Evolutionary conservation across 2,329 filamentous ascomycete species (phyloP).

Genomic region (Xylaria sp.): DNA sequence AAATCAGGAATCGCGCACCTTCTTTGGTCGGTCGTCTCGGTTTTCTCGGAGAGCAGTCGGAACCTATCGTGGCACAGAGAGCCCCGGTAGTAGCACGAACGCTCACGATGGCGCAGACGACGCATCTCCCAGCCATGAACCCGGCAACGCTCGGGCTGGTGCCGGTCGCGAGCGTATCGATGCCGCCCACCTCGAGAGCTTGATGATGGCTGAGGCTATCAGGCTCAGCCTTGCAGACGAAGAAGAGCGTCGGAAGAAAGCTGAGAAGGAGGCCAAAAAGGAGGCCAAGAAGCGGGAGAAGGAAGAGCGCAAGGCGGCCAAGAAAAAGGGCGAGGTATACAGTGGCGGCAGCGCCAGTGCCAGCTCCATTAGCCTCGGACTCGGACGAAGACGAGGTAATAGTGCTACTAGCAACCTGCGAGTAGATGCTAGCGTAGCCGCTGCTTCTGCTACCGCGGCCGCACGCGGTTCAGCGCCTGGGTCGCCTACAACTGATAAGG

Average conservation of each 20-base stretch:
- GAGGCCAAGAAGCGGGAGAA: conserved; percentile 88
- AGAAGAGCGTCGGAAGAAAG: conserved; percentile 88
- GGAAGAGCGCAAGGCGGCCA: conserved; percentile 80
- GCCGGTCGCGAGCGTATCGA: conserved; percentile 45
- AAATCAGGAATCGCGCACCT: conserved; percentile 64
- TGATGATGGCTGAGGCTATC: conserved; percentile 99
- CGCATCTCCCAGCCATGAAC: conserved; percentile 48
- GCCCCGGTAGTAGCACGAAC: conserved; percentile 42
- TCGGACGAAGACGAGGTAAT: conserved; percentile 68
- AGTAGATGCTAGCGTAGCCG: conserved; percentile 64
- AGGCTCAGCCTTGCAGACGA: conserved; percentile 89
- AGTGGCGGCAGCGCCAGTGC: conserved; percentile 63
- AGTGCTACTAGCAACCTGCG: conserved; percentile 69
- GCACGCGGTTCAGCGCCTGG: conserved; percentile 48
- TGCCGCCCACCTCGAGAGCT: conserved; percentile 82
- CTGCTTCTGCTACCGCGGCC: conserved; percentile 53
- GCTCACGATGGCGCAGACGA: conserved; percentile 44
- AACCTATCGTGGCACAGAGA: conserved; percentile 51
- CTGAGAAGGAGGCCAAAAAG: conserved; percentile 82
- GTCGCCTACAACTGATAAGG: conserved; percentile 65
- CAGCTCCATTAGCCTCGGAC: conserved; percentile 71
- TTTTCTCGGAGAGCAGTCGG: conserved; percentile 66
- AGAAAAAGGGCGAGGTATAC: conserved; percentile 64
- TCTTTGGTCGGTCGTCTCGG: conserved; percentile 62
- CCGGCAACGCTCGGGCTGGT: conserved; percentile 45